phyloP scores from a whole-genome alignment of 106 monocot species.

The Phalaenopsis aphrodite region DNA sequence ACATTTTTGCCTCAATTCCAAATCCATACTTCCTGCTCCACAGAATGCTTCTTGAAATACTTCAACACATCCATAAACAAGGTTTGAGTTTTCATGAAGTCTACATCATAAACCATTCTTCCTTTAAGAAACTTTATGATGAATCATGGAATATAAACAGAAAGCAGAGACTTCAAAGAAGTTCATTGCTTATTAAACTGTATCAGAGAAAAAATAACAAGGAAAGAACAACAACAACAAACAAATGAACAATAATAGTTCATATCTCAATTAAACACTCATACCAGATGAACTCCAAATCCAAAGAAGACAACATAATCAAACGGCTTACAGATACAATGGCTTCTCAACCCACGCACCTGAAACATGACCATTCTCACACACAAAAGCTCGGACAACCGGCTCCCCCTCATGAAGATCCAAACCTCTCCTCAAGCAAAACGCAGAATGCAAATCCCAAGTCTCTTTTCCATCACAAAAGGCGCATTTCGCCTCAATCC shows the following conservation, averaged over 20 bases:
- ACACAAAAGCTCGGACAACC: conserved; percentile 7
- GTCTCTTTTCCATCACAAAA: conserved; percentile 7
- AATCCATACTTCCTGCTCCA: neutral
- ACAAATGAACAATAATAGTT: neutral
- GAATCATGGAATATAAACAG: neutral
- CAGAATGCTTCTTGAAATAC: neutral
- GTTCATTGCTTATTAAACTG: neutral
- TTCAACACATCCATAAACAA: neutral
- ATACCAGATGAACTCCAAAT: neutral
- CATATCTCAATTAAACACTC: neutral
- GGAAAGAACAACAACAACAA: neutral
- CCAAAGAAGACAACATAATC: neutral
- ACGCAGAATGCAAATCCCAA: conserved; percentile 13
- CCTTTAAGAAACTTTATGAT: neutral
- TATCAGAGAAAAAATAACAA: neutral
- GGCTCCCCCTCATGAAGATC: conserved; percentile 8
- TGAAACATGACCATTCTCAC: conserved; percentile 12
- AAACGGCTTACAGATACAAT: neutral
- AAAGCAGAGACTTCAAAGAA: neutral
- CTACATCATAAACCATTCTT: neutral
- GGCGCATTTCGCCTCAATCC: conserved; percentile 4
- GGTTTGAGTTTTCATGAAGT: too few relatives aligned
- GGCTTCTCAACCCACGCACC: conserved; percentile 11
- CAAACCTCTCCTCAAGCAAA: conserved; percentile 10
- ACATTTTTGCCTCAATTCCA: neutral